Evolutionary conservation across 768 basidiomycete genomes (phyloP).

Genomic region (Filobasidium floriforme): DNA sequence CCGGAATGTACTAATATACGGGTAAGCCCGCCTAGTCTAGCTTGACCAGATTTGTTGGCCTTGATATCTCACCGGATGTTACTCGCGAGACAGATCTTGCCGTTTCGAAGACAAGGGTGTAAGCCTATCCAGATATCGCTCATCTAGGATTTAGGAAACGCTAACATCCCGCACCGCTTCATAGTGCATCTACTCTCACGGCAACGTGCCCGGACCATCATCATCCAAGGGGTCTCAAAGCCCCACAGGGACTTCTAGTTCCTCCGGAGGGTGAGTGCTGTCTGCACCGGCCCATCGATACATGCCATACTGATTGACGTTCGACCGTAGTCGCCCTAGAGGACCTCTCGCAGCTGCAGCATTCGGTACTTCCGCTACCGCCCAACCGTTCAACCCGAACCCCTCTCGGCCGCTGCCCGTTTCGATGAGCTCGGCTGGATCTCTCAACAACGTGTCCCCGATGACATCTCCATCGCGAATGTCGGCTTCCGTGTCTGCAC

Average conservation of each 20-base stretch:
- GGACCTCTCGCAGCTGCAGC: constrained; percentile 10
- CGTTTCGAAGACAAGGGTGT: constrained; percentile 41
- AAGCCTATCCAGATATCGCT: constrained; percentile 9
- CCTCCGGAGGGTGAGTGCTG: constrained; percentile 1
- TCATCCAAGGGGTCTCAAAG: not conserved
- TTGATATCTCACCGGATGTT: not conserved
- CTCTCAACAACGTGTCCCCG: constrained; percentile 6
- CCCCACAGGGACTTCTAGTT: not conserved
- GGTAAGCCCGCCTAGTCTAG: constrained; percentile 50
- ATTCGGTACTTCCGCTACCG: not conserved
- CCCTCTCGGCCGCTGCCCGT: not conserved
- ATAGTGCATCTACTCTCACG: not conserved
- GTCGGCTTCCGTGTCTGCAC: constrained; percentile 5
- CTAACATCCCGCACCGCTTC: not conserved
- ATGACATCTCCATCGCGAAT: constrained; percentile 3
- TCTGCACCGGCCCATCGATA: not conserved
- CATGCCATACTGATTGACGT: not conserved
- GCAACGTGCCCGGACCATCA: constrained; percentile 17
- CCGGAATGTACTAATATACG: constrained; percentile 83
- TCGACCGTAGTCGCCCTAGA: not conserved
- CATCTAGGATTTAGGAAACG: not conserved
- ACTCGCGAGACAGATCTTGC: constrained; percentile 29
- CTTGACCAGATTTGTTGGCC: constrained; percentile 4
- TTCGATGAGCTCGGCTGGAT: not conserved
- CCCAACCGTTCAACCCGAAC: constrained; percentile 3